Conservation (phyloP, 306 rosid species). For the Alnus glutinosa region DNA sequence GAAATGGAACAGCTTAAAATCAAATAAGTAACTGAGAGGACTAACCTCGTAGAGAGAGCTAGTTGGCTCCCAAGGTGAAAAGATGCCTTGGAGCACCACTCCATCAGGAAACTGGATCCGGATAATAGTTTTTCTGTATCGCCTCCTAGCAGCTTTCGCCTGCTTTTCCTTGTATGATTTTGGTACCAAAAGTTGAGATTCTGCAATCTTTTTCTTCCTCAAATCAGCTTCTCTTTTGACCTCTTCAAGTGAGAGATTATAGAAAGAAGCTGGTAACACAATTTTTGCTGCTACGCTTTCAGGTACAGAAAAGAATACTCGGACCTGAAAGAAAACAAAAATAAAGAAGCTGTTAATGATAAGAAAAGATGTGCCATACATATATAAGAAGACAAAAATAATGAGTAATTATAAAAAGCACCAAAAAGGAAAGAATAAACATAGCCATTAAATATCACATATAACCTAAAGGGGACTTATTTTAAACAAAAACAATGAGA, state of each 20-base stretch:
- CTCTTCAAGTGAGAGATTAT: slow-evolving; percentile 66
- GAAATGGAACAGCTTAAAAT: slow-evolving; percentile 5
- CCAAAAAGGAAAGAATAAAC: not conserved
- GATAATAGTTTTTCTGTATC: slow-evolving; percentile 64
- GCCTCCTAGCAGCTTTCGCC: slow-evolving; percentile 70
- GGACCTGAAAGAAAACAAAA: slow-evolving; percentile 42
- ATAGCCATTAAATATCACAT: not conserved
- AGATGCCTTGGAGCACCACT: slow-evolving; percentile 85
- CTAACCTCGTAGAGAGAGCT: slow-evolving; percentile 77
- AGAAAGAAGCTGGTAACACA: slow-evolving; percentile 87
- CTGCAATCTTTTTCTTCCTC: slow-evolving; percentile 85
- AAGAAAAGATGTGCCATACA: slow-evolving; percentile 1
- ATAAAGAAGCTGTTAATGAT: slow-evolving; percentile 3
- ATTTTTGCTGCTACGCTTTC: slow-evolving; percentile 84
- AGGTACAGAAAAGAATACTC: slow-evolving; percentile 91
- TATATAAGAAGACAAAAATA: not conserved
- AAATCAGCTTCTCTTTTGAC: slow-evolving; percentile 83
- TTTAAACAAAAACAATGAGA: not conserved
- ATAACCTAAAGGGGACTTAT: not conserved
- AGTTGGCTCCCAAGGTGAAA: slow-evolving; percentile 81
- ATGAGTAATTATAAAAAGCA: not conserved
- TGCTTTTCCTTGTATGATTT: slow-evolving; percentile 87
- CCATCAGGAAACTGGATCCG: slow-evolving; percentile 95
- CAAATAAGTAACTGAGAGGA: slow-evolving; percentile 22
- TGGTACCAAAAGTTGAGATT: slow-evolving; percentile 90